A percentile compares a stretch with the other conserved stretches of the same genome.
Evolutionary conservation across 345 rosid species (phyloP).

Genomic region (Camelina neglecta): DNA sequence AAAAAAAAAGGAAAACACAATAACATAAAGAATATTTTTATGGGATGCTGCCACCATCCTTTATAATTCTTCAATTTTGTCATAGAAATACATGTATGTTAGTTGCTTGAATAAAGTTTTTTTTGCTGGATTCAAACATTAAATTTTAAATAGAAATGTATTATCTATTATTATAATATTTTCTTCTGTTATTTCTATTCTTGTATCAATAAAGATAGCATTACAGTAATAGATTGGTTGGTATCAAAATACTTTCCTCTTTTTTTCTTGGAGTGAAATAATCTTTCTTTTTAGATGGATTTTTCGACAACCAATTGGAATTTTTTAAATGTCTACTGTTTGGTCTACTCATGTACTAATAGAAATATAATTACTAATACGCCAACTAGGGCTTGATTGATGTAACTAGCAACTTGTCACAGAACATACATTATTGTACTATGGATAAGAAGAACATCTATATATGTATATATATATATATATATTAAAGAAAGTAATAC

Average conservation of each 20-base stretch:
- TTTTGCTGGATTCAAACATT: background rate
- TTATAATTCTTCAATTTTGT: constrained; percentile 23
- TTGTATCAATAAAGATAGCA: background rate
- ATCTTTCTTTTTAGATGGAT: background rate
- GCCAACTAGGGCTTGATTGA: background rate
- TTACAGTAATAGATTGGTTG: background rate
- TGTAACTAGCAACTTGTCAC: constrained; percentile 11
- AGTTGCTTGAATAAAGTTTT: constrained; percentile 7
- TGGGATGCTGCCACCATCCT: constrained; percentile 44
- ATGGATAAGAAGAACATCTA: background rate
- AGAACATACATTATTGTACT: constrained; percentile 3
- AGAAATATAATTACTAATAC: background rate
- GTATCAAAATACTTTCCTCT: too few species aligned
- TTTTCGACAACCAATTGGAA: too few species aligned
- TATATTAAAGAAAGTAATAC: background rate
- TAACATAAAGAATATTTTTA: constrained; percentile 47
- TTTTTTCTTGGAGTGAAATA: background rate
- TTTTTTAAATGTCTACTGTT: background rate
- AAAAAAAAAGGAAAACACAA: constrained; percentile 11
- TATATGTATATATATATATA: background rate
- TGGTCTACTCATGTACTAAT: background rate
- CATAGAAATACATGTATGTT: background rate
- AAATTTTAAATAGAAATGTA: background rate
- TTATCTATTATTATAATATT: background rate
- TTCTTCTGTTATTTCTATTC: background rate